Percentiles rank a stretch among this genome's conserved stretches.
Conservation (phyloP, 768 basidiomycete genomes). For the Leccinum subgranulosum region DNA sequence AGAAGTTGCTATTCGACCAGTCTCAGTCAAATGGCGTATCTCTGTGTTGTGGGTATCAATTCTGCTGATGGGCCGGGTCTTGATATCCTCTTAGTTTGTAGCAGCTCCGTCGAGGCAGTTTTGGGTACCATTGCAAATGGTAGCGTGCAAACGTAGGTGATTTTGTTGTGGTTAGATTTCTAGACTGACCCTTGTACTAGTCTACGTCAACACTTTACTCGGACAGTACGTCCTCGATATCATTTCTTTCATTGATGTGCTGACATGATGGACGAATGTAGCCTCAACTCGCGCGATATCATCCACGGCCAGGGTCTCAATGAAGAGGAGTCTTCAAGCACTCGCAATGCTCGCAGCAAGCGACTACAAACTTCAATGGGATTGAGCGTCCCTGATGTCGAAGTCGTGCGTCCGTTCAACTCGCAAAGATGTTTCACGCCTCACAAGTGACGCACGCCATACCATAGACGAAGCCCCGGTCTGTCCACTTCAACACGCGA, state of each 20-base stretch:
- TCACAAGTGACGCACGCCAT: neutral
- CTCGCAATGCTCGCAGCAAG: neutral
- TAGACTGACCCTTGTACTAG: constrained; percentile 9
- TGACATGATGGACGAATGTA: constrained; percentile 8
- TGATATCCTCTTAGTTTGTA: constrained; percentile 21
- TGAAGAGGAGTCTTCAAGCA: constrained; percentile 19
- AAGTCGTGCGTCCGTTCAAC: constrained; percentile 11
- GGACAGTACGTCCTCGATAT: constrained; percentile 17
- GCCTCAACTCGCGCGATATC: constrained; percentile 25
- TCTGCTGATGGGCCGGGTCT: neutral
- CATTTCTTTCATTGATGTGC: neutral
- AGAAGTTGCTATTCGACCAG: constrained; percentile 4
- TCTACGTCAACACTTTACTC: constrained; percentile 28
- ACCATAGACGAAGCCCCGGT: constrained; percentile 14
- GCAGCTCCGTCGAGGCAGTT: constrained; percentile 16
- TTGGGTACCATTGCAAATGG: constrained; percentile 31
- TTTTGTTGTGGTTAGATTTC: neutral
- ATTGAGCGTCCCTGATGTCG: constrained; percentile 11
- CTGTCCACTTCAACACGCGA: constrained; percentile 12
- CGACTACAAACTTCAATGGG: constrained; percentile 8
- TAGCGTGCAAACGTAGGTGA: constrained; percentile 21
- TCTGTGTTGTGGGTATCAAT: constrained; percentile 19
- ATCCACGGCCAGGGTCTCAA: constrained; percentile 20
- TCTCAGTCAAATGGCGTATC: constrained; percentile 14
- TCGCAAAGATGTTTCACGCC: neutral